Percentiles rank a stretch among this genome's conserved stretches.
phyloP scores from a whole-genome alignment of 306 rosid genomes.

The Trichosanthes truncata region DNA sequence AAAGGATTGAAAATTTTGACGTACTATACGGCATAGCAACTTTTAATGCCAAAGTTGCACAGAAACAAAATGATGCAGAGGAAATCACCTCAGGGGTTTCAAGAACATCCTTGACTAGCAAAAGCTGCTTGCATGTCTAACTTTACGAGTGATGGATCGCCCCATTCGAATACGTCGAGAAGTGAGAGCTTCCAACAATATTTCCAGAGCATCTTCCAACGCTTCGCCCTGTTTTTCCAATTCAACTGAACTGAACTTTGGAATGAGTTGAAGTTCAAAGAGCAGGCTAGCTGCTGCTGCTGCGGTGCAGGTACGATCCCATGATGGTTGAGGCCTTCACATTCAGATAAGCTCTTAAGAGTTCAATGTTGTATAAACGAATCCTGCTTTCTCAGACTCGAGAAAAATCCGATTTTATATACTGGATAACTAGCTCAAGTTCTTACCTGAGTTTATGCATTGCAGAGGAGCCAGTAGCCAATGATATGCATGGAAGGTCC shows the following conservation, averaged over 20 bases:
- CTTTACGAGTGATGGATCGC: conserved; percentile 69
- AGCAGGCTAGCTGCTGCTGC: conserved; percentile 77
- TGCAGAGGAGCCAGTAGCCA: conserved; percentile 67
- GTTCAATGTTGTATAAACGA: background rate
- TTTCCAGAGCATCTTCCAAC: conserved; percentile 46
- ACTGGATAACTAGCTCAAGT: background rate
- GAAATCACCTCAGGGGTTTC: conserved; percentile 10
- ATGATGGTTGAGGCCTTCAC: conserved; percentile 87
- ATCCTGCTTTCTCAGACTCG: background rate
- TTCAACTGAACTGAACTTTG: conserved; percentile 33
- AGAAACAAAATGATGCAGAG: background rate
- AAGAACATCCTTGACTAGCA: background rate
- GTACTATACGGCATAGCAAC: background rate
- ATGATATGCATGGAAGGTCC: conserved; percentile 66
- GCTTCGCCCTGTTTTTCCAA: conserved; percentile 63
- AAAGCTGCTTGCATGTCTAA: conserved; percentile 44
- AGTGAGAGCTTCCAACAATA: conserved; percentile 68
- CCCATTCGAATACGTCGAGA: conserved; percentile 84
- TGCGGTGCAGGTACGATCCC: conserved; percentile 96
- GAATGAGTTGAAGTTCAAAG: conserved; percentile 63
- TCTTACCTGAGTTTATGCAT: conserved; percentile 92
- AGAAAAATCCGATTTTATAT: background rate
- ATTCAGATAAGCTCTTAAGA: background rate
- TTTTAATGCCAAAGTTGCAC: background rate
- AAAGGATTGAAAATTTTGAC: background rate